Conservation (phyloP, 306 rosid species). For the Fagus sylvatica region DNA sequence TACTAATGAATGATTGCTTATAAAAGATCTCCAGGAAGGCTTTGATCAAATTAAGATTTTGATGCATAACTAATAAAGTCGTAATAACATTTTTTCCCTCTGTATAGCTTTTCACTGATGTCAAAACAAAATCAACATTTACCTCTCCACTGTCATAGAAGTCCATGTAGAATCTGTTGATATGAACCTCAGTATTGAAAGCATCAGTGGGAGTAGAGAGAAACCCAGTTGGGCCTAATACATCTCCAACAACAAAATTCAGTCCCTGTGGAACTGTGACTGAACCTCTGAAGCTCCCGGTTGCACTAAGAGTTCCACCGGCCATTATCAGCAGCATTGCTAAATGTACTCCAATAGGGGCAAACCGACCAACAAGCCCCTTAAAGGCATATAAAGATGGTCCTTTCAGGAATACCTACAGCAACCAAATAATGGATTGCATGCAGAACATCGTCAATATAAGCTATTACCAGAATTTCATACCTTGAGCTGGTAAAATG, state of each 20-base stretch:
- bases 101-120: not conserved
- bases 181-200: conserved; percentile 89
- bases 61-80: not conserved
- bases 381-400: conserved; percentile 79
- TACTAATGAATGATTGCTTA: not conserved
- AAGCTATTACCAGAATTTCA: not conserved
- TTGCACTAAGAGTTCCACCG: conserved; percentile 89
- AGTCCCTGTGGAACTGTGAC: conserved; percentile 95
- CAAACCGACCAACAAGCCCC: conserved; percentile 86
- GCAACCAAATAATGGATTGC: conserved; percentile 13
- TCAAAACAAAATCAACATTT: conserved; percentile 19
- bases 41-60: not conserved
- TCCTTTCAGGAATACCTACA: conserved; percentile 84
- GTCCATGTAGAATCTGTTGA: conserved; percentile 87
- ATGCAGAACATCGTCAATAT: not conserved
- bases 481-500: not conserved
- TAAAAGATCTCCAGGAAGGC: not conserved
- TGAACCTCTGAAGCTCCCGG: conserved; percentile 94
- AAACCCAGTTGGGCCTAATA: conserved; percentile 77
- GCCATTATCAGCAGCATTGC: conserved; percentile 86
- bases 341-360: conserved; percentile 93
- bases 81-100: not conserved
- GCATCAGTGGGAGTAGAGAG: conserved; percentile 74
- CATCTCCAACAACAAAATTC: conserved; percentile 92
- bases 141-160: conserved; percentile 94